Base-by-base conservation (phyloP, 164 flowering plant species). In the Liquidambar formosana region DNA sequence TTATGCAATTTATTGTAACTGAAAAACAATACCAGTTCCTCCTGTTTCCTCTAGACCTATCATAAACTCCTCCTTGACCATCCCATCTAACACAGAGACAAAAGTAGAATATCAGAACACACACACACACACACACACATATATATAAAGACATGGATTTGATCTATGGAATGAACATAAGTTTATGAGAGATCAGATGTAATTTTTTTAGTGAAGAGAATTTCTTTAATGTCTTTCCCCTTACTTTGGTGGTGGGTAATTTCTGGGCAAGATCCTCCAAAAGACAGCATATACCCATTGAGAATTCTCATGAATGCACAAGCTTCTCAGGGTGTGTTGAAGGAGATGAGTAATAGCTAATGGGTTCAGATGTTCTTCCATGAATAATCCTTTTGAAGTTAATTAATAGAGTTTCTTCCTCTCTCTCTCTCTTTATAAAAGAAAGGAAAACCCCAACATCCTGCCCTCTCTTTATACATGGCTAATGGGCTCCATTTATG, bases 241-340 rank as follows among this genome's bases (percentile, higher is more conserved):
- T 82, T 77, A 94, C 98, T 90, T 94, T 77, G 98, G 98, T 60
- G 97, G 98, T 51, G 98, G 98, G 68, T 88, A 92, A 62, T 94
- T 92, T 82, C 98, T 90, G 15, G 98, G 98, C 79, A 94, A 78
- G 82, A 94, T 89, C 82, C 98, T 92, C 98, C 98, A 94, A 70
- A 89, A 94, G 63, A 94, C 97, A 16, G 98, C 97, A 82, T 94
- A 94, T 71, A 94, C 88, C 98, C 98, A 94, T 76, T 88, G 97
- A 49, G 95, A 89, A 73, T 84, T 83, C 25, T 92, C 93, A 72
- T 86, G 91, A 75, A 80, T 76, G 76, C 98, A 94, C 48, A 94
- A 74, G 75, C 98, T 92, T 79, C 98, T 89, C 52, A 94, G 78
- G 15, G 97, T 87, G 85, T 92, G 91, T 75, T 94, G 98, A 77